These are phyloP conservation scores for Thalassiosira profunda DNA, from an alignment of 108 stramenopile genomes.

Conservation along the genomic window DNA sequence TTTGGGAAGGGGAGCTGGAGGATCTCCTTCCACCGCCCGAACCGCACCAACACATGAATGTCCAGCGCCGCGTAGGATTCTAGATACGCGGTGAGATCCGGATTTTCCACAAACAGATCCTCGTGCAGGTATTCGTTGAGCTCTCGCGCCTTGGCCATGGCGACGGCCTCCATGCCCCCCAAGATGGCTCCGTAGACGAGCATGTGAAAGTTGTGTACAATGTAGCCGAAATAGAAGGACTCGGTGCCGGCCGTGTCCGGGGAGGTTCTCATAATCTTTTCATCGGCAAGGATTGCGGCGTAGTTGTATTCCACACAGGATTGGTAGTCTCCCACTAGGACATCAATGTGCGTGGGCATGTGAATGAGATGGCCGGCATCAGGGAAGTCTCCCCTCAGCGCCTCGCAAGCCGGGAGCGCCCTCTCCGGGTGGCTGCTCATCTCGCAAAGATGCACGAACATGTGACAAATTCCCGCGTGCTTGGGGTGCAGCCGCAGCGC, in stretches of 20 bases:
- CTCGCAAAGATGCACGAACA: slow-evolving; percentile 88
- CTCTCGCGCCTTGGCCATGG: slow-evolving; percentile 65
- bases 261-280: slow-evolving; percentile 57
- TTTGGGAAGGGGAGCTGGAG: slow-evolving; percentile 63
- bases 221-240: slow-evolving; percentile 90
- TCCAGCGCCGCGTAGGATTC: slow-evolving; percentile 86
- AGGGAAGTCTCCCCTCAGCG: slow-evolving; percentile 63
- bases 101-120: slow-evolving; percentile 69
- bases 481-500: slow-evolving; percentile 62
- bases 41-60: slow-evolving; percentile 84
- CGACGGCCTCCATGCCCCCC: slow-evolving; percentile 82
- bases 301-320: slow-evolving; percentile 75
- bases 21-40: slow-evolving; percentile 87
- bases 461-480: slow-evolving; percentile 89
- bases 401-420: slow-evolving; percentile 65
- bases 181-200: slow-evolving; percentile 79
- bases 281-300: slow-evolving; percentile 76
- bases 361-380: slow-evolving; percentile 89
- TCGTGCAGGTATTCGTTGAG: slow-evolving; percentile 65
- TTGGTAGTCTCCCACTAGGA: slow-evolving; percentile 87
- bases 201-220: slow-evolving; percentile 91
- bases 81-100: slow-evolving; percentile 76
- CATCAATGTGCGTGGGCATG: slow-evolving; percentile 90
- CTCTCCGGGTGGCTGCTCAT: slow-evolving; percentile 79
- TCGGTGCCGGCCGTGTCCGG: slow-evolving; percentile 77